Percentiles rank a stretch among this genome's conserved stretches.
Evolutionary conservation across 176 grass and related monocot genomes (phyloP).

Genomic region (Urochloa ruziziensis): DNA sequence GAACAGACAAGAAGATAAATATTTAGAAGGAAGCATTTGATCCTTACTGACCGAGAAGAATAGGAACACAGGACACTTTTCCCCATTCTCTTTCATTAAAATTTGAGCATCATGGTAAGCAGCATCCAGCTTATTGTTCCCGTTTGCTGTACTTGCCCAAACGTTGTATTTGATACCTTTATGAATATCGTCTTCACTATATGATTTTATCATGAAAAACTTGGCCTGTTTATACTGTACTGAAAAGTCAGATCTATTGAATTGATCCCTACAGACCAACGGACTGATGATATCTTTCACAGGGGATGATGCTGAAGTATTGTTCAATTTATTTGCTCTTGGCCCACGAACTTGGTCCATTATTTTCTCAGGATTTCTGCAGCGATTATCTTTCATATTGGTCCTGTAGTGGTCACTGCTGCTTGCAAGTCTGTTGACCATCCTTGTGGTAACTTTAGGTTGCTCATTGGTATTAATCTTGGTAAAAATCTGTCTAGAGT

Average conservation of each 20-base stretch:
- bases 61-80: slow-evolving; percentile 73
- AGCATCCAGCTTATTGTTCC: slow-evolving; percentile 73
- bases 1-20: slow-evolving; percentile 26
- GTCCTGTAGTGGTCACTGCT: slow-evolving; percentile 14
- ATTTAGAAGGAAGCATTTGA: slow-evolving; percentile 26
- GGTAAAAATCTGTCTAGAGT: slow-evolving; percentile 2
- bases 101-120: slow-evolving; percentile 58
- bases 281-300: slow-evolving; percentile 35
- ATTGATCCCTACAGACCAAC: slow-evolving; percentile 48
- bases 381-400: slow-evolving; percentile 32
- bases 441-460: slow-evolving; percentile 10
- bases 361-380: slow-evolving; percentile 27
- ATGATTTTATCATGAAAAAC: slow-evolving; percentile 94
- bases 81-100: slow-evolving; percentile 44
- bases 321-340: slow-evolving; percentile 35
- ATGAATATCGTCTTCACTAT: slow-evolving; percentile 85
- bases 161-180: slow-evolving; percentile 82
- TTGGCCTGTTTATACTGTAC: slow-evolving; percentile 66
- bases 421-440: slow-evolving; percentile 9
- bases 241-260: slow-evolving; percentile 60
- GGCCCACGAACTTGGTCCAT: slow-evolving; percentile 46
- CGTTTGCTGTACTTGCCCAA: slow-evolving; percentile 81
- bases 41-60: slow-evolving; percentile 79
- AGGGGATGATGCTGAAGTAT: slow-evolving; percentile 3
- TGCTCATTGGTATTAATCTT: slow-evolving; percentile 28